Evolutionary conservation across 805 yeast species (phyloP), one percentile per base, ranked within the genome.

Genomic region (Saccharomycopsis microspora): DNA sequence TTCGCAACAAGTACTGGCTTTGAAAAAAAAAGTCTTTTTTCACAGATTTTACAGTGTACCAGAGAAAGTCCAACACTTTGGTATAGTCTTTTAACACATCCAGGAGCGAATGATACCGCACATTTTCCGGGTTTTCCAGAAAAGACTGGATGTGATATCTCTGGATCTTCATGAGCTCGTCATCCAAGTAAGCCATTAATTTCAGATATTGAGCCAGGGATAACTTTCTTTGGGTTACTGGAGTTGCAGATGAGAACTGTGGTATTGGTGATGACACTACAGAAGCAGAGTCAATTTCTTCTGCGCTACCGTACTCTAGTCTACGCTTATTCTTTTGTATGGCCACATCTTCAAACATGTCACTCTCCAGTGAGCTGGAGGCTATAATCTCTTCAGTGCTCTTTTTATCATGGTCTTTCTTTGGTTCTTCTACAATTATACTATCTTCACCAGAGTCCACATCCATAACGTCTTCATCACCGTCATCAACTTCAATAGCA

Each of bases 1-100:
- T 69, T 39, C 71, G 70, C 29, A 85, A 64, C 11, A 82, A 61
- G 55, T 81, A 82, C 45, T 78, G 77, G 0, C 73, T 67, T 59
- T 82, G 89, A 0, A 85, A 85, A 57, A 75, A 75, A 45, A 43
- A 8, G 34, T 38, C 28, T 7, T 33, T 34, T 27, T 40, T 45
- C 57, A 51, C 11, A 57, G 51, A 41, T 54, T 50, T 29, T 11
- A 82, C 66, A 0, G 87, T 78, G 47, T 71, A 72, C 85, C 86
- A 80, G 4, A 84, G 62, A 39, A 85, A 66, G 42, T 72, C 76
- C 3, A 81, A 55, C 1, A 82, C 59, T 5, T 65, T 61, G 37
- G 67, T 66, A 30, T 81, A 56, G 39, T 79, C 84, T 0, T 46
- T 53, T 1, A 75, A 50, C 5, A 80, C 59, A 3, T 68, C 63